Base-by-base conservation (phyloP, 2,329 filamentous ascomycete genomes). In the Aspergillus persii region DNA sequence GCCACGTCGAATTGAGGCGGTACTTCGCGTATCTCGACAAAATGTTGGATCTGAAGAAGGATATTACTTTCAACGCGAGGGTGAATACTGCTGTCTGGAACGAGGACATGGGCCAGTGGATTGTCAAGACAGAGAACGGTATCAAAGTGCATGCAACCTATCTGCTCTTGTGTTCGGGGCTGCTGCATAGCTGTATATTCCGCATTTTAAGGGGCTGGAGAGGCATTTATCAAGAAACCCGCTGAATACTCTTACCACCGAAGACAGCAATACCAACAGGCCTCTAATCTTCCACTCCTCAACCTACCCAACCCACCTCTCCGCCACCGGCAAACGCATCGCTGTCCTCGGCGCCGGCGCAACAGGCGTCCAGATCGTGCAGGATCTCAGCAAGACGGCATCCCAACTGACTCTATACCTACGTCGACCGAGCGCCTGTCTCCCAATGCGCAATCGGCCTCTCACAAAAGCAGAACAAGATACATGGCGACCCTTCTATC, bases 341-440 rank as follows among this genome's bases (percentile, higher is more conserved):
- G 79, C 80, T 2, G 69, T 86, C 18, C 79, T 86, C 56, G 84
- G 84, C 27, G 83, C 75, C 50, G 84, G 84, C 1, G 81, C 82
- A 41, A 81, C 81, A 8, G 83, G 79, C 1, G 77, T 83, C 8
- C 84, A 86, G 66, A 78, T 86, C 26, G 75, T 83, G 0, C 86
- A 90, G 64, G 85, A 65, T 55, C 83, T 82, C 71, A 83, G 81
- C 2, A 82, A 82, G 2, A 69, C 78, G 11, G 84, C 81, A 0
- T 79, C 76, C 5, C 72, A 81, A 1, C 63, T 90, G 27, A 80
- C 74, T 2, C 69, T 75, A 0, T 76, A 89, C 70, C 86, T 89
- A 66, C 81, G 88, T 9, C 89, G 86, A 1, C 87, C 88, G 0
- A 90, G 89, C 63, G 73, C 87, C 3, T 84, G 84, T 0, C 67